phyloP scores from a whole-genome alignment of 108 stramenopile genomes.

The Fistulifera solaris region DNA sequence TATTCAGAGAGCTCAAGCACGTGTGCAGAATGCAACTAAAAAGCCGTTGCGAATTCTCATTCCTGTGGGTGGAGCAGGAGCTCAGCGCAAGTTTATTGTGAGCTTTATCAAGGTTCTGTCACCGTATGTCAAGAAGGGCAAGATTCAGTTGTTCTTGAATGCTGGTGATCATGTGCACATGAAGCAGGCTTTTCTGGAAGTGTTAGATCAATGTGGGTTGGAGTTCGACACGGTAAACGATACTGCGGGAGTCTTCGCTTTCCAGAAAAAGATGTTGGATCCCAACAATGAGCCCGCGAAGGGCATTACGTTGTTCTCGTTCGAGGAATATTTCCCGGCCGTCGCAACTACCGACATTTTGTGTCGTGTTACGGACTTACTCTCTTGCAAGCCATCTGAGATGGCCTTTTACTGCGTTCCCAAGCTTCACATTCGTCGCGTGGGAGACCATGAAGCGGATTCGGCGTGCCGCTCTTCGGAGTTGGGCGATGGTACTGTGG shows the following conservation, averaged over 20 bases:
- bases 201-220: constrained; percentile 45
- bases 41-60: constrained; percentile 74
- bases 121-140: constrained; percentile 48
- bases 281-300: constrained; percentile 34
- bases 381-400: constrained; percentile 85
- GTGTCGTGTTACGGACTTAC: constrained; percentile 77
- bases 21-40: constrained; percentile 4
- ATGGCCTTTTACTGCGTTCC: constrained; percentile 87
- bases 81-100: constrained; percentile 80
- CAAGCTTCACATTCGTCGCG: constrained; percentile 87
- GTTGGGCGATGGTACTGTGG: constrained; percentile 80
- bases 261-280: constrained; percentile 47
- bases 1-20: constrained; percentile 36
- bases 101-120: constrained; percentile 48
- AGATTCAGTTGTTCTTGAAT: constrained; percentile 81
- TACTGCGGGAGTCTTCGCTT: constrained; percentile 52
- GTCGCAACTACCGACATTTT: constrained; percentile 88
- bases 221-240: constrained; percentile 54
- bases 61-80: constrained; percentile 89
- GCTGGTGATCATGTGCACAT: constrained; percentile 87
- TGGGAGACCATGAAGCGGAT: constrained; percentile 88
- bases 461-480: constrained; percentile 79
- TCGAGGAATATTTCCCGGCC: constrained; percentile 87
- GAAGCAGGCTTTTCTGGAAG: constrained; percentile 68
- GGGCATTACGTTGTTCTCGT: constrained; percentile 71